Evolutionary conservation across 176 grass and related monocot species (phyloP).

Genomic region (Carex kokanica): DNA sequence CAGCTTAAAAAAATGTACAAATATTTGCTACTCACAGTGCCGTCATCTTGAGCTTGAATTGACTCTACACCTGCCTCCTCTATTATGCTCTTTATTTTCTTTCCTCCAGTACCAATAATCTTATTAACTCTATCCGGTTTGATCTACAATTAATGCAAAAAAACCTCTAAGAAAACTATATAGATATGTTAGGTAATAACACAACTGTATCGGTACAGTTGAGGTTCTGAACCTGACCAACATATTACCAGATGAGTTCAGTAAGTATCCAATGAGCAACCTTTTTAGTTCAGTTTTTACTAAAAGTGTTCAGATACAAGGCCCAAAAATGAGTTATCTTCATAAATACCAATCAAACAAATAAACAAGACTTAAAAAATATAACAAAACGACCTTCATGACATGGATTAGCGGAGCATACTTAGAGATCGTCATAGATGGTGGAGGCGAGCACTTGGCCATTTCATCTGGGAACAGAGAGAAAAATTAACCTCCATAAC

Average conservation of each 20-base stretch:
- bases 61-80: slow-evolving; percentile 83
- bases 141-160: slow-evolving; percentile 53
- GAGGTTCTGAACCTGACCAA: neutral
- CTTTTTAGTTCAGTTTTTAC: neutral
- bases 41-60: slow-evolving; percentile 79
- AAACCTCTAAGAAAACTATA: neutral
- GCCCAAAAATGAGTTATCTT: slow-evolving; percentile 2
- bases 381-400: slow-evolving; percentile 65
- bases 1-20: neutral
- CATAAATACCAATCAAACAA: slow-evolving; percentile 8
- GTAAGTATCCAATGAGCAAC: neutral
- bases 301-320: neutral
- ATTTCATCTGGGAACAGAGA: slow-evolving; percentile 71
- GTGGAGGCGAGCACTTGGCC: slow-evolving; percentile 61
- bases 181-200: neutral
- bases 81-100: slow-evolving; percentile 96
- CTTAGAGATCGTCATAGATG: slow-evolving; percentile 63
- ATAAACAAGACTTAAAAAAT: slow-evolving; percentile 10
- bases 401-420: slow-evolving; percentile 89
- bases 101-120: slow-evolving; percentile 95
- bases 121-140: slow-evolving; percentile 81
- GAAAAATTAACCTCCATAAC: slow-evolving; percentile 20
- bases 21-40: slow-evolving; percentile 45
- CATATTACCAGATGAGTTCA: neutral
- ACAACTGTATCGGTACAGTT: neutral